Percentiles rank a stretch among this genome's conserved stretches.
Evolutionary conservation across 164 flowering plant genomes (phyloP).

Genomic region (Warburgia ugandensis): DNA sequence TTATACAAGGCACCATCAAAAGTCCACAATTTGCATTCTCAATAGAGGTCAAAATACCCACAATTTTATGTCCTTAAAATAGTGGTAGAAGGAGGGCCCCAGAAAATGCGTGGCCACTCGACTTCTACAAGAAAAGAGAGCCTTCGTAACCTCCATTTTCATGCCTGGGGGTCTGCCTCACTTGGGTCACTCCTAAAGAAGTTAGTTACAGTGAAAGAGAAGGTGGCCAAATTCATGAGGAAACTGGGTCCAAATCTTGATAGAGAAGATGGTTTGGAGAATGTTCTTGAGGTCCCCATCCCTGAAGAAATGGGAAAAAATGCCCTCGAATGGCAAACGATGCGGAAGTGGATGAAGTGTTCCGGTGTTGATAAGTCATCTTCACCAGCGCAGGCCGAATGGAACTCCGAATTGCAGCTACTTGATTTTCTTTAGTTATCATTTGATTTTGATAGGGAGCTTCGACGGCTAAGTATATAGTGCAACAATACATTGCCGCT

Average conservation of each 20-base stretch:
- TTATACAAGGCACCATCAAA: too few relatives aligned
- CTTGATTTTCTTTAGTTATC: too few relatives aligned
- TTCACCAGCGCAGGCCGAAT: slow-evolving; percentile 37
- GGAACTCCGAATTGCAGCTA: slow-evolving; percentile 68
- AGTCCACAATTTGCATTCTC: too few relatives aligned
- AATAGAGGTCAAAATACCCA: too few relatives aligned
- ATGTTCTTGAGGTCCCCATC: slow-evolving; percentile 82
- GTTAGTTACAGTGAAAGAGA: slow-evolving; percentile 12
- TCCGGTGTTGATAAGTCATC: slow-evolving; percentile 45
- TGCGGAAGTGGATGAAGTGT: slow-evolving; percentile 75
- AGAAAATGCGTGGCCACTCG: background rate
- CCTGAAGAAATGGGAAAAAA: slow-evolving; percentile 82
- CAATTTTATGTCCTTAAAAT: too few relatives aligned
- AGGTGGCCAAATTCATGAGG: slow-evolving; percentile 32
- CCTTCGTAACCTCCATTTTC: slow-evolving; percentile 16
- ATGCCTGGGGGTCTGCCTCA: slow-evolving; percentile 1
- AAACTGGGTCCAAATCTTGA: slow-evolving; percentile 76
- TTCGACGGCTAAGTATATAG: slow-evolving; percentile 77
- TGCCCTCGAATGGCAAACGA: slow-evolving; percentile 51
- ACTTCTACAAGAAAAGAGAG: slow-evolving; percentile 14
- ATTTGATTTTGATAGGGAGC: slow-evolving; percentile 41
- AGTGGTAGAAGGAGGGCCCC: too few relatives aligned
- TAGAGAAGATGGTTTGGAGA: slow-evolving; percentile 76
- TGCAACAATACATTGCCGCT: slow-evolving; percentile 85
- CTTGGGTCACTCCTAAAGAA: slow-evolving; percentile 2